These are phyloP conservation scores for Ceratocystis cubensis DNA, from an alignment of 2,329 filamentous ascomycete species.

Conservation along the genomic window DNA sequence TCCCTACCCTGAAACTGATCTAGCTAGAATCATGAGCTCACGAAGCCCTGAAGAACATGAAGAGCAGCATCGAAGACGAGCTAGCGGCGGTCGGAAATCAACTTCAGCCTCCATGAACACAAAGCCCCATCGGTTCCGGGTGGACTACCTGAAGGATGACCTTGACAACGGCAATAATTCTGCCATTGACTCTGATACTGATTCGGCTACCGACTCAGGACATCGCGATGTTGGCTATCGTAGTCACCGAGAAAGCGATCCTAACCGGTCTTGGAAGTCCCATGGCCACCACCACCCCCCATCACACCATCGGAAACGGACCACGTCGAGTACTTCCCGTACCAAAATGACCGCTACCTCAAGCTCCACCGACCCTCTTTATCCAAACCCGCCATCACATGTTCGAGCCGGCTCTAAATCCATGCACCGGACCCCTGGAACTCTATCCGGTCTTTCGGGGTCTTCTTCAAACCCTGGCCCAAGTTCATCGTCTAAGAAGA, in stretches of 20 bases:
- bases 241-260: neutral
- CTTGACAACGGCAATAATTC: constrained; percentile 1
- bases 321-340: constrained; percentile 8
- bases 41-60: constrained; percentile 12
- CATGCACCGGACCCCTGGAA: constrained; percentile 7
- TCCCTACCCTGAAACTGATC: neutral
- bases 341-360: constrained; percentile 9
- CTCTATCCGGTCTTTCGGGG: neutral
- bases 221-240: neutral
- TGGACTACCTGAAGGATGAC: constrained; percentile 10
- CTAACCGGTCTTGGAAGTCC: neutral
- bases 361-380: neutral
- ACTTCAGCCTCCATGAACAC: neutral
- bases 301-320: constrained; percentile 6
- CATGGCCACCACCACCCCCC: neutral
- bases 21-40: constrained; percentile 13
- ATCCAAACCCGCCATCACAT: neutral
- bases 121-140: neutral
- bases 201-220: neutral
- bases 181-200: constrained; percentile 11
- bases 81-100: constrained; percentile 7
- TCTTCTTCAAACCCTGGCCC: neutral
- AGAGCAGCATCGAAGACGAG: constrained; percentile 7
- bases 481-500: neutral
- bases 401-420: neutral